These are phyloP conservation scores for Grigorovia humatica DNA, from an alignment of 805 yeast species.

Conservation along the genomic window DNA sequence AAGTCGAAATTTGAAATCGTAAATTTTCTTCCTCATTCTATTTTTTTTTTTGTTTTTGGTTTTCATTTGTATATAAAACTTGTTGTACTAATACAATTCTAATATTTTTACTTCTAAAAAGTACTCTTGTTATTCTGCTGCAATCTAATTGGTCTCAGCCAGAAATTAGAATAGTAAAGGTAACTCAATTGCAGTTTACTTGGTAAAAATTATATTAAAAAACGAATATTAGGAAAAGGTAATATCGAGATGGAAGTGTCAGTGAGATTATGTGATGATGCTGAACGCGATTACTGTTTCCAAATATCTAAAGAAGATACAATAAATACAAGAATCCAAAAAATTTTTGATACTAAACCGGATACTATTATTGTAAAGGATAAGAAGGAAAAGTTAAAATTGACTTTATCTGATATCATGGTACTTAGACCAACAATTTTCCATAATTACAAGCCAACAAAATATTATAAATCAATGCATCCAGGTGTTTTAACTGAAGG, in stretches of 20 bases:
- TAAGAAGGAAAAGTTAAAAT: constrained; percentile 2
- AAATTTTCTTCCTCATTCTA: too few relatives aligned
- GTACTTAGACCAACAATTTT: constrained; percentile 73
- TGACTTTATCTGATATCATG: constrained; percentile 42
- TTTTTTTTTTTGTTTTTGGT: too few relatives aligned
- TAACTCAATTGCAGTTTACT: too few relatives aligned
- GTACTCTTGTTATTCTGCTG: too few relatives aligned
- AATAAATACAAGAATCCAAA: constrained; percentile 46
- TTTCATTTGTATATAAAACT: too few relatives aligned
- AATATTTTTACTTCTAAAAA: too few relatives aligned
- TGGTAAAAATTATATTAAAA: background rate
- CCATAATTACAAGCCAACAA: constrained; percentile 52
- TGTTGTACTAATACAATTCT: too few relatives aligned
- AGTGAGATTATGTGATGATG: constrained; percentile 75
- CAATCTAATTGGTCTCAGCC: too few relatives aligned
- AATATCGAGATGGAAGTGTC: constrained; percentile 32
- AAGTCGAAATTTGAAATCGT: too few relatives aligned
- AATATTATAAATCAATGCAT: constrained; percentile 49
- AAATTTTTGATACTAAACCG: constrained; percentile 35
- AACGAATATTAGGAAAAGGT: background rate
- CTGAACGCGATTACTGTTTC: constrained; percentile 85
- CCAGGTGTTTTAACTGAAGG: constrained; percentile 71
- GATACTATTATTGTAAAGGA: constrained; percentile 13
- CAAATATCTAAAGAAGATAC: constrained; percentile 51
- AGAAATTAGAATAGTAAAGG: too few relatives aligned